Base-by-base conservation (phyloP, 1,139 yeast species). In the Pichia sp. region DNA sequence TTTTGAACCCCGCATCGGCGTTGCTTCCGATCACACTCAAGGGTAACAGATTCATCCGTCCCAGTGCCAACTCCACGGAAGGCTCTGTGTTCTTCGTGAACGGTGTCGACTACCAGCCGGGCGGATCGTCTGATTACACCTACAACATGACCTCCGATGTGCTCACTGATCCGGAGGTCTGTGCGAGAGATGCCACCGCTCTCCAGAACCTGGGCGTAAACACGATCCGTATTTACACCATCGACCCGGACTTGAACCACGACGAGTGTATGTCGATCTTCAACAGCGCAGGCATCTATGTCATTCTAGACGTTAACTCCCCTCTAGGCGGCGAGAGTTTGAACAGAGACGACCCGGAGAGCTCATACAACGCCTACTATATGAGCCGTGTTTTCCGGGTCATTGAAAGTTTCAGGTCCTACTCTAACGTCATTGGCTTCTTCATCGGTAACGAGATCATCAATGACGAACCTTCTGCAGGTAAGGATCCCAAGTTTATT, bases 361-460 rank as follows among this genome's bases (percentile, higher is more conserved):
- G 83, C 4, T 79, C 95, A 0, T 93, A 92, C 70, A 87, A 78
- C 63, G 73, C 71, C 17, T 78, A 73, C 6, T 92, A 92, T 69
- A 70, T 91, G 61, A 81, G 80, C 52, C 95, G 90, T 67, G 81
- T 91, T 2, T 88, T 89, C 68, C 83, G 81, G 63, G 85, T 90
- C 9, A 81, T 92, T 30, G 91, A 90, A 56, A 93, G 88, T 57
- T 93, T 93, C 69, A 77, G 95, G 16, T 76, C 79, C 38, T 93
- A 89, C 71, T 87, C 92, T 71, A 93, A 93, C 70, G 87, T 96
- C 0, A 75, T 93, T 53, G 98, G 93, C 0, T 92, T 87, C 71
- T 89, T 93, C 72, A 96, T 97, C 8, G 99, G 98, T 1, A 93
- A 93, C 71, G 99, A 93, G 71, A 79, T 93, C 50, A 75, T 93